Percentiles rank a stretch among this genome's conserved stretches.
Evolutionary conservation across 1,284 basidiomycete species (phyloP).

Genomic region (Inonotus hispidus): DNA sequence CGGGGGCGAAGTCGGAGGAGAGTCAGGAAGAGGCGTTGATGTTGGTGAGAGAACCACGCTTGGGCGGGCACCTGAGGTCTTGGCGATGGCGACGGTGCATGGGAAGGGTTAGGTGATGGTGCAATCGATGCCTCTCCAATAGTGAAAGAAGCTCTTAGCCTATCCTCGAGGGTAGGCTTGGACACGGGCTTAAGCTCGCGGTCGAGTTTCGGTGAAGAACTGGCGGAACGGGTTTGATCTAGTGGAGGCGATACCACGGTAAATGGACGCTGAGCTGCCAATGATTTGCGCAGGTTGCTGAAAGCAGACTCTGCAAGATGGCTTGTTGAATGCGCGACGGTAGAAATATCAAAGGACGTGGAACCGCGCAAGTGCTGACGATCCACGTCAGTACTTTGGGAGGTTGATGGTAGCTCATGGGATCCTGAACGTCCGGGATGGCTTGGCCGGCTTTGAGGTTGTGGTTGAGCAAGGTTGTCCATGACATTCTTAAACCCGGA

Average conservation of each 20-base stretch:
- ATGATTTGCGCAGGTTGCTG: slow-evolving; percentile 54
- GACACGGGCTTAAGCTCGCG: slow-evolving; percentile 26
- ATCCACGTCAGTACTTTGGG: slow-evolving; percentile 21
- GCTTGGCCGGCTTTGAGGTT: slow-evolving; percentile 31
- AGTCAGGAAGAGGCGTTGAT: slow-evolving; percentile 40
- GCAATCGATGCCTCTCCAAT: slow-evolving; percentile 47
- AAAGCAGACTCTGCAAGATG: slow-evolving; percentile 57
- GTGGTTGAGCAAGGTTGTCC: slow-evolving; percentile 46
- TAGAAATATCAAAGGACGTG: slow-evolving; percentile 32
- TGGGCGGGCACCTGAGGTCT: slow-evolving; percentile 31
- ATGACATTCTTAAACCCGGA: slow-evolving; percentile 59
- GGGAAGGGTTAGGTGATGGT: slow-evolving; percentile 40
- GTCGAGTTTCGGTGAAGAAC: slow-evolving; percentile 20
- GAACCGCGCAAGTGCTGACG: slow-evolving; percentile 23
- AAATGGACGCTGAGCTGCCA: slow-evolving; percentile 47
- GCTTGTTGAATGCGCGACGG: slow-evolving; percentile 37
- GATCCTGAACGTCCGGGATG: slow-evolving; percentile 25
- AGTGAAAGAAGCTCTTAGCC: slow-evolving; percentile 55
- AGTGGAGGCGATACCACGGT: slow-evolving; percentile 25
- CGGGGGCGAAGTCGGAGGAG: slow-evolving; percentile 27
- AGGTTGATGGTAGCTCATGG: slow-evolving; percentile 27
- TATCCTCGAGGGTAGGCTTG: slow-evolving; percentile 65
- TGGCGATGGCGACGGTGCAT: slow-evolving; percentile 32
- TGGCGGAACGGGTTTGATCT: slow-evolving; percentile 15
- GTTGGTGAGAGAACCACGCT: slow-evolving; percentile 37